Evolutionary conservation across 352 stramenopile species (phyloP).

Genomic region (Pythium vanterpoolii): DNA sequence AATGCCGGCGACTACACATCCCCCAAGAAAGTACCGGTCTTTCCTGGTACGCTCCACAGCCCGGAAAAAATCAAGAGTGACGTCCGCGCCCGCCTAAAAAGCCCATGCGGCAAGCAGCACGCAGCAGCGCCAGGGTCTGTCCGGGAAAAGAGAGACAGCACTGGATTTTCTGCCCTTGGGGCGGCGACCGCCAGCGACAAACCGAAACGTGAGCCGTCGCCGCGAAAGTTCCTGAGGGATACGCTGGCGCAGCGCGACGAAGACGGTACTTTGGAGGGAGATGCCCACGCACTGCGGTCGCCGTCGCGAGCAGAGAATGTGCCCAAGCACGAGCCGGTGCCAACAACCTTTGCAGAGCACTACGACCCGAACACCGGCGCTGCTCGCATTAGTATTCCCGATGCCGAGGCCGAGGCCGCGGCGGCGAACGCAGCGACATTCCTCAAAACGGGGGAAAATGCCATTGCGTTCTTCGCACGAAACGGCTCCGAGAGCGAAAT

Average conservation of each 20-base stretch:
- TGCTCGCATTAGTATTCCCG: constrained; percentile 31
- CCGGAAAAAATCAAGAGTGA: constrained; percentile 44
- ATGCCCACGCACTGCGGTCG: constrained; percentile 8
- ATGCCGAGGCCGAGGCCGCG: constrained; percentile 48
- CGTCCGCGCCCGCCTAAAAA: constrained; percentile 6
- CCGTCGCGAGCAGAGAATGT: constrained; percentile 17
- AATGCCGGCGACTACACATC: constrained; percentile 64
- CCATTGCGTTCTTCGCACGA: constrained; percentile 93
- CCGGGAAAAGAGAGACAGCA: not conserved
- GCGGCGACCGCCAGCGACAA: constrained; percentile 21
- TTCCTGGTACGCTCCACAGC: constrained; percentile 57
- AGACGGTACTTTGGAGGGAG: constrained; percentile 11
- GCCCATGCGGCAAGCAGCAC: constrained; percentile 25
- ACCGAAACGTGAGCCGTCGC: constrained; percentile 51
- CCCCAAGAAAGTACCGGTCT: constrained; percentile 74
- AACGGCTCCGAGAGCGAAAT: constrained; percentile 89
- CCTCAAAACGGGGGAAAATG: constrained; percentile 83
- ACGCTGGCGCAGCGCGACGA: constrained; percentile 31
- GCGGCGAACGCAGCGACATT: constrained; percentile 50
- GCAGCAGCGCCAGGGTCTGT: not conserved
- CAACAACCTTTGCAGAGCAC: constrained; percentile 41
- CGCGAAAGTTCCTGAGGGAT: constrained; percentile 61
- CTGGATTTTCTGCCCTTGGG: not conserved
- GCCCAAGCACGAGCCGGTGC: constrained; percentile 12
- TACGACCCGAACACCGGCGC: constrained; percentile 45